phyloP scores from a whole-genome alignment of 441 rosid species.

The Pelargonium cotyledonis region DNA sequence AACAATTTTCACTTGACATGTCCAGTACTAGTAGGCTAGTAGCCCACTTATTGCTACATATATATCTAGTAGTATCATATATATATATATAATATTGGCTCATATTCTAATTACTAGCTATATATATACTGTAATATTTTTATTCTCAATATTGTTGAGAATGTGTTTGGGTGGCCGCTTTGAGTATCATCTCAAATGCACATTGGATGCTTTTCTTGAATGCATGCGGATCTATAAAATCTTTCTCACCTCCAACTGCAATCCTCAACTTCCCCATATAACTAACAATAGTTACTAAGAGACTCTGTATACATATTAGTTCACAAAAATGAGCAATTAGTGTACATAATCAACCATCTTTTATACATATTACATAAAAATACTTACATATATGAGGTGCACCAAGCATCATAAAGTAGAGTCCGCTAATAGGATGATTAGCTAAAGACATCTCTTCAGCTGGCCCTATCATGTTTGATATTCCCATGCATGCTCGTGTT shows the following conservation, averaged over 20 bases:
- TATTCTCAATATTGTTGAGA: background rate
- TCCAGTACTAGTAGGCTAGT: no score
- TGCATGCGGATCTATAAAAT: background rate
- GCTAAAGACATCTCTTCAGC: slow-evolving; percentile 34
- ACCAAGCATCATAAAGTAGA: background rate
- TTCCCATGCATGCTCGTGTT: slow-evolving; percentile 39
- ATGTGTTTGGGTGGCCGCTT: background rate
- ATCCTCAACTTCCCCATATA: background rate
- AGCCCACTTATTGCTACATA: no score
- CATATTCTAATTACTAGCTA: no score
- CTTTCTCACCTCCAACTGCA: background rate
- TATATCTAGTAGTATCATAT: no score
- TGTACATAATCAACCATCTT: no score
- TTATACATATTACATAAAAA: no score
- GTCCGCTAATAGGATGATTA: slow-evolving; percentile 16
- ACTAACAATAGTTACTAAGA: background rate
- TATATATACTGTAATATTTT: no score
- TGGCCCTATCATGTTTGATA: slow-evolving; percentile 42
- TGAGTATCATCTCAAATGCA: background rate
- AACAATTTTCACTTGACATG: no score
- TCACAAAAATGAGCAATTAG: no score
- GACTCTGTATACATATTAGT: background rate
- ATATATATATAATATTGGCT: no score
- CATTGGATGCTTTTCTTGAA: background rate
- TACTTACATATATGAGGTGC: no score